Percentiles rank a stretch among this genome's conserved stretches.
Conservation (phyloP, 177 flowering plant species). For the Tripterygium wilfordii region DNA sequence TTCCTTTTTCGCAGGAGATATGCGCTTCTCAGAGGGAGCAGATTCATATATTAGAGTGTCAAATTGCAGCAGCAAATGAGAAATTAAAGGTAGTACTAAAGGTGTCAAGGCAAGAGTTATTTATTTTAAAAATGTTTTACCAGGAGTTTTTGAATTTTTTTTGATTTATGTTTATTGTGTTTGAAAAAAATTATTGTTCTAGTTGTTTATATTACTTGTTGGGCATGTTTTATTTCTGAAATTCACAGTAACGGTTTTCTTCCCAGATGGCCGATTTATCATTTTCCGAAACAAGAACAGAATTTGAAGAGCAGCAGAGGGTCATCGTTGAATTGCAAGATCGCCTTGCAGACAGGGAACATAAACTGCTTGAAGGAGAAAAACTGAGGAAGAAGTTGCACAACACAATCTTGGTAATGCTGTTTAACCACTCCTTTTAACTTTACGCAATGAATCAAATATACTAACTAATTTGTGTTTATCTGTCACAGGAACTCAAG, state of each 20-base stretch:
- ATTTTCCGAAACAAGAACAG: constrained; percentile 17
- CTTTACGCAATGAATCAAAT: too few relatives aligned
- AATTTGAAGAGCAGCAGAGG: constrained; percentile 27
- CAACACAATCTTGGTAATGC: constrained; percentile 54
- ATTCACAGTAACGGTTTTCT: too few relatives aligned
- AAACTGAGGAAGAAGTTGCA: constrained; percentile 45
- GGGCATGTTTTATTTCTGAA: neutral
- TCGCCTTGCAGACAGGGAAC: constrained; percentile 39
- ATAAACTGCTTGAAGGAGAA: constrained; percentile 40
- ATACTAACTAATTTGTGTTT: too few relatives aligned
- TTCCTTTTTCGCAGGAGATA: constrained; percentile 38
- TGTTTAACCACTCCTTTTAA: too few relatives aligned
- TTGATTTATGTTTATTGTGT: too few relatives aligned
- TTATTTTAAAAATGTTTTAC: too few relatives aligned
- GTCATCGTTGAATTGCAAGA: constrained; percentile 21
- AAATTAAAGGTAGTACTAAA: constrained; percentile 41
- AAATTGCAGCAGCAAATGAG: constrained; percentile 33
- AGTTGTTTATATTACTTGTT: too few relatives aligned
- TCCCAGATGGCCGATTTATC: constrained; percentile 31
- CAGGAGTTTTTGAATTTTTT: too few relatives aligned
- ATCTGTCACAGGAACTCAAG: constrained; percentile 36
- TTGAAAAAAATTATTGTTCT: too few relatives aligned
- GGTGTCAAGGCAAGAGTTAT: too few relatives aligned
- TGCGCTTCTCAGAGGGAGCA: constrained; percentile 36
- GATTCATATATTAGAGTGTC: constrained; percentile 23